Conservation (phyloP, 148 eudicot genomes). For the Talinum fruticosum region DNA sequence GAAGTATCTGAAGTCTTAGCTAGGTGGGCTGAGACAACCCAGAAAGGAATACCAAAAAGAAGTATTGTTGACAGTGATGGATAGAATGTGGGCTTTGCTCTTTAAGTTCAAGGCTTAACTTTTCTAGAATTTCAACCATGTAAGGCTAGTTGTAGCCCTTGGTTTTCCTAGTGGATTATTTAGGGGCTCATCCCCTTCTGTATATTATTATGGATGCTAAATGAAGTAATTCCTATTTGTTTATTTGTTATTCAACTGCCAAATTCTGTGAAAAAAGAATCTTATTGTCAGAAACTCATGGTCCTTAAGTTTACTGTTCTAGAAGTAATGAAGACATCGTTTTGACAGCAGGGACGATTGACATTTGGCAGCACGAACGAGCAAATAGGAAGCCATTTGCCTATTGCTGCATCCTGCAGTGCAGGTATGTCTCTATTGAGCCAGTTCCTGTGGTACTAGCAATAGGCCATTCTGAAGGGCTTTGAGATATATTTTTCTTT, state of each 20-base stretch:
- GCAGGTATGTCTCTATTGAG: background rate
- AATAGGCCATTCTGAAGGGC: background rate
- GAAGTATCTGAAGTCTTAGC: conserved; percentile 61
- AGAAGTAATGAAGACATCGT: background rate
- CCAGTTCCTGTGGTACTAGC: background rate
- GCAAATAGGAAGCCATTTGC: background rate
- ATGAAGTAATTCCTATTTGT: background rate
- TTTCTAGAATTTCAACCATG: background rate
- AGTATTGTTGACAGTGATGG: conserved; percentile 20
- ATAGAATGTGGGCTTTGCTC: background rate
- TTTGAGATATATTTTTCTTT: background rate
- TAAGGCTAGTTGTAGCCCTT: background rate
- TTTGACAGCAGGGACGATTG: background rate
- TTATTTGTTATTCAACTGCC: background rate
- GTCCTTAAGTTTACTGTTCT: background rate
- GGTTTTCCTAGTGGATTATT: background rate
- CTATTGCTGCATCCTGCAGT: background rate
- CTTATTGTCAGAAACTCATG: background rate
- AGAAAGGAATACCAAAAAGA: conserved; percentile 34
- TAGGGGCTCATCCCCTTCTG: background rate
- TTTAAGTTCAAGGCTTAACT: background rate
- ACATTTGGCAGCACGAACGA: background rate
- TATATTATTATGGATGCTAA: background rate
- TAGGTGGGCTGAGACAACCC: conserved; percentile 62
- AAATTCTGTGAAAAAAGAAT: background rate